Evolutionary conservation across 176 grass and related monocot species (phyloP).

Genomic region (Rhynchospora breviuscula): DNA sequence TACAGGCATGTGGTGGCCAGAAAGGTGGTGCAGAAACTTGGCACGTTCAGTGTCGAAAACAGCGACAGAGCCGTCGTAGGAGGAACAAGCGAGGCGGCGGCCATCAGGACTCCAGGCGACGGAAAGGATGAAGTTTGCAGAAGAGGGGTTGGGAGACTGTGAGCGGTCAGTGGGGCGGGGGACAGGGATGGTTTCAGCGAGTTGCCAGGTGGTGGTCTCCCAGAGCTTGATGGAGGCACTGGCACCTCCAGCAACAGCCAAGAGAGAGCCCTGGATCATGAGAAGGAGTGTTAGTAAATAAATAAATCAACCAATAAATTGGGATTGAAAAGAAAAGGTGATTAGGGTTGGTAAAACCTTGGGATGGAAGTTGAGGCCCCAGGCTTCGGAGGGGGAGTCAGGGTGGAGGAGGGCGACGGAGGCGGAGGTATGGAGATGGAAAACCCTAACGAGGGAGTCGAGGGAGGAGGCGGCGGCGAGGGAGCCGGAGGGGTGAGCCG

Average conservation of each 20-base stretch:
- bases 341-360: slow-evolving; percentile 27
- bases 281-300: background rate
- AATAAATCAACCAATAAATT: no score
- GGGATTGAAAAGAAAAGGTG: background rate
- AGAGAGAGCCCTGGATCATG: slow-evolving; percentile 45
- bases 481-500: slow-evolving; percentile 54
- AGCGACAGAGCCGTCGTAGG: slow-evolving; percentile 70
- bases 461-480: slow-evolving; percentile 67
- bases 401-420: slow-evolving; percentile 69
- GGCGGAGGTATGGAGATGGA: slow-evolving; percentile 58
- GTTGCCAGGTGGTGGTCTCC: slow-evolving; percentile 73
- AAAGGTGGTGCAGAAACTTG: slow-evolving; percentile 88
- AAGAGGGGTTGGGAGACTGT: slow-evolving; percentile 26
- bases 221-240: slow-evolving; percentile 77
- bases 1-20: slow-evolving; percentile 85
- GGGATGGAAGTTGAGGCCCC: slow-evolving; percentile 93
- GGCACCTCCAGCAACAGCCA: slow-evolving; percentile 90
- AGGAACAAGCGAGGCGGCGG: slow-evolving; percentile 67
- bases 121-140: slow-evolving; percentile 66
- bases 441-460: slow-evolving; percentile 74
- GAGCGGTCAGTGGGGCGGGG: slow-evolving; percentile 63
- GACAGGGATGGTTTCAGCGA: slow-evolving; percentile 50
- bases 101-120: slow-evolving; percentile 92
- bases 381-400: slow-evolving; percentile 65
- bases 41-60: slow-evolving; percentile 57